These are phyloP conservation scores for Populus nigra DNA, from an alignment of 345 rosid genomes.

Conservation along the genomic window DNA sequence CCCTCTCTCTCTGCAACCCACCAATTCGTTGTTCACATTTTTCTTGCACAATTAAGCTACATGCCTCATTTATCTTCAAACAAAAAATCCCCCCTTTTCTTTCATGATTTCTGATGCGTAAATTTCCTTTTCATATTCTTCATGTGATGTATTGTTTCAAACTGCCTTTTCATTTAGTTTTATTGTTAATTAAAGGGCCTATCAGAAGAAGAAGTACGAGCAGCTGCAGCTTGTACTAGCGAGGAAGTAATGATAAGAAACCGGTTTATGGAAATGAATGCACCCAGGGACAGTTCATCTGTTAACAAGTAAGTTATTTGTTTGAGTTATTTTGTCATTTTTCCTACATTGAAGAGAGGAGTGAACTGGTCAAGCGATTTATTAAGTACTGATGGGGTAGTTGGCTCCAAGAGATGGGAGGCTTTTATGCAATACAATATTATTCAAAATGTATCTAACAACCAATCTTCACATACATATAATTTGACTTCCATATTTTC, in stretches of 20 bases:
- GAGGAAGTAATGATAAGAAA: slow-evolving; percentile 97
- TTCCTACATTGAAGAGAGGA: neutral
- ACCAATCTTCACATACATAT: slow-evolving; percentile 3
- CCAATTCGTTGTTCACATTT: neutral
- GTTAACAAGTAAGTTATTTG: slow-evolving; percentile 78
- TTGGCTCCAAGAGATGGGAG: slow-evolving; percentile 6
- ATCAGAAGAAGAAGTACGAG: slow-evolving; percentile 95
- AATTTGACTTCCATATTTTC: slow-evolving; percentile 4
- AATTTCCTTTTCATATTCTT: neutral
- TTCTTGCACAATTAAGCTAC: neutral
- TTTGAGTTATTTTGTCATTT: neutral
- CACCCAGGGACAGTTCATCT: slow-evolving; percentile 84
- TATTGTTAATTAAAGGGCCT: slow-evolving; percentile 63
- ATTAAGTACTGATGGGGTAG: neutral
- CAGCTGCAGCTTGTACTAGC: slow-evolving; percentile 93
- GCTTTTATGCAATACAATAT: neutral
- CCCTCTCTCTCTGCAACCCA: neutral
- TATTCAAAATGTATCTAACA: neutral
- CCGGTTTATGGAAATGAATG: slow-evolving; percentile 93
- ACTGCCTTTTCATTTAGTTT: slow-evolving; percentile 22
- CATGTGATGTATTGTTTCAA: neutral
- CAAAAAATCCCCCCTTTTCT: neutral
- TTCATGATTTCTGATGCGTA: neutral
- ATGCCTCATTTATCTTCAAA: neutral
- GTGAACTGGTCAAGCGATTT: neutral